These are phyloP conservation scores for Prunus armeniaca DNA, from an alignment of 306 rosid species.

Conservation along the genomic window DNA sequence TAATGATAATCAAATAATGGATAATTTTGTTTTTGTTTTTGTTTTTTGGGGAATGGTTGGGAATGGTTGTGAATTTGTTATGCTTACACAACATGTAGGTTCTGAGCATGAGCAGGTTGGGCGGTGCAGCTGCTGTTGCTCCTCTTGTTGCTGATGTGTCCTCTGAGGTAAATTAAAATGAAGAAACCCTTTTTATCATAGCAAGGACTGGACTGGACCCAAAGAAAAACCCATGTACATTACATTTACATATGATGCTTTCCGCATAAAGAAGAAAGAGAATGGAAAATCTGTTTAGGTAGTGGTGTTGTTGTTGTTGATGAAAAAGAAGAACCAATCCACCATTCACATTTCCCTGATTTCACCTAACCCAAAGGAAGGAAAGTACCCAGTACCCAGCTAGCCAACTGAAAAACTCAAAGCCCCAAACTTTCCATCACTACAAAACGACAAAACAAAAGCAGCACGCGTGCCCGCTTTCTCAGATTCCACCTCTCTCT, in stretches of 20 bases:
- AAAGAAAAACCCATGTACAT: too few relatives aligned
- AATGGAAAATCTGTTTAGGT: neutral
- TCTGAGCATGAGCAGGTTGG: slow-evolving; percentile 98
- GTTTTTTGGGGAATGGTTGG: neutral
- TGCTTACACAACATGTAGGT: slow-evolving; percentile 41
- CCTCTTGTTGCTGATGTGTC: slow-evolving; percentile 84
- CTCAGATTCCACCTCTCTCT: slow-evolving; percentile 45
- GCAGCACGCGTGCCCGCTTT: slow-evolving; percentile 87
- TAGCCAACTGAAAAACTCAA: slow-evolving; percentile 12
- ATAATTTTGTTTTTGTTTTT: neutral
- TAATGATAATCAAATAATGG: neutral
- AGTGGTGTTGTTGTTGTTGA: neutral
- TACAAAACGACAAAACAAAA: slow-evolving; percentile 66
- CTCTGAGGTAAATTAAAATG: slow-evolving; percentile 52
- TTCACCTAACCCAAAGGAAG: neutral
- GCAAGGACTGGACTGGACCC: neutral
- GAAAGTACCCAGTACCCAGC: neutral
- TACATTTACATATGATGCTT: too few relatives aligned
- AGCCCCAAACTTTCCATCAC: slow-evolving; percentile 34
- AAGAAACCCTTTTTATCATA: neutral
- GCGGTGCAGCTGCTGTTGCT: slow-evolving; percentile 91
- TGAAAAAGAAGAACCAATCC: neutral
- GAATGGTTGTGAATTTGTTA: neutral
- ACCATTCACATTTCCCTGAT: neutral
- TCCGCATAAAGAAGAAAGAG: neutral